Evolutionary conservation across 2,329 filamentous ascomycete species (phyloP).

Genomic region (Cytospora paraplurivora): DNA sequence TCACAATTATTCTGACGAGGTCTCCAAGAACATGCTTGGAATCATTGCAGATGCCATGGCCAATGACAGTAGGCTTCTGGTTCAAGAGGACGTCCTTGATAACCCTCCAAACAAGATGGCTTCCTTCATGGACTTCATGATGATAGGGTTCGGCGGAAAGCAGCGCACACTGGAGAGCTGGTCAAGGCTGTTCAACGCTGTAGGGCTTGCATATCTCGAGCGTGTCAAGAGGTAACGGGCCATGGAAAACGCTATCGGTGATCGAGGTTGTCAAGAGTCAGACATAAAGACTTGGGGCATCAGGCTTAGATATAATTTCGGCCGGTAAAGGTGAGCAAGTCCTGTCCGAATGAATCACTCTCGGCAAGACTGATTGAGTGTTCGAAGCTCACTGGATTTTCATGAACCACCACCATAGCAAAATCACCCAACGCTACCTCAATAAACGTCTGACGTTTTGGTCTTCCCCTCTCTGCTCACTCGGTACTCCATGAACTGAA

Average conservation of each 20-base stretch:
- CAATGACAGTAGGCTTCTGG: constrained; percentile 38
- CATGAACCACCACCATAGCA: too few relatives aligned
- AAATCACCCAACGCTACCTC: too few relatives aligned
- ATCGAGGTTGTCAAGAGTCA: constrained; percentile 25
- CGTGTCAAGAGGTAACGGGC: constrained; percentile 24
- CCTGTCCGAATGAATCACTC: too few relatives aligned
- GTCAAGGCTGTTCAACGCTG: constrained; percentile 31
- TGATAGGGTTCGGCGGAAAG: constrained; percentile 37
- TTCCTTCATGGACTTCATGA: constrained; percentile 33
- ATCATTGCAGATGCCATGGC: constrained; percentile 35
- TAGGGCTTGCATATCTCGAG: constrained; percentile 37
- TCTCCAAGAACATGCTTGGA: constrained; percentile 29
- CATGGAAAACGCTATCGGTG: constrained; percentile 20
- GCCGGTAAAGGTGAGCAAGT: too few relatives aligned
- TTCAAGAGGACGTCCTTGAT: constrained; percentile 38
- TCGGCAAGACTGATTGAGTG: neutral
- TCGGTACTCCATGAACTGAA: constrained; percentile 33
- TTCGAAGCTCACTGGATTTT: neutral
- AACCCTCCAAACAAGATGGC: constrained; percentile 34
- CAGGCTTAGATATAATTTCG: neutral
- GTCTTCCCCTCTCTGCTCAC: neutral
- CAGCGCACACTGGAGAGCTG: constrained; percentile 37
- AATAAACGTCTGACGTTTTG: too few relatives aligned
- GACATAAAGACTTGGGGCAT: too few relatives aligned
- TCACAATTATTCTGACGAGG: constrained; percentile 39